These are phyloP conservation scores for Lachnellula cervina DNA, from an alignment of 2,329 filamentous ascomycete genomes.

Conservation along the genomic window DNA sequence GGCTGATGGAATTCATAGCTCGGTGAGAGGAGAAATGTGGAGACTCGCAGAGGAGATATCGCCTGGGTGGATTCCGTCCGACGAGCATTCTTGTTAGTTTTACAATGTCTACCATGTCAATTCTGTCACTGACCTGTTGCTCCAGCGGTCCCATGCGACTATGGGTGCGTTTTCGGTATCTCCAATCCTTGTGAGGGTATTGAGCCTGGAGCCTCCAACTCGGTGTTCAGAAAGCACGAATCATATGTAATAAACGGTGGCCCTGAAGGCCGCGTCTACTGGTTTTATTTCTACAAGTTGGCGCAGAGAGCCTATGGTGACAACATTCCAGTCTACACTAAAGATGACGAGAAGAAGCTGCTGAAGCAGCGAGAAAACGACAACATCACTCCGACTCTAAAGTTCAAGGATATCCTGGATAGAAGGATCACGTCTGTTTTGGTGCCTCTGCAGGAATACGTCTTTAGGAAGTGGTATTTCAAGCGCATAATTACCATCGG, in stretches of 20 bases:
- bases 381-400: conserved; percentile 5
- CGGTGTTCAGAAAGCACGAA: background rate
- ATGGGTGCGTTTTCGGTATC: background rate
- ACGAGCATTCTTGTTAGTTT: background rate
- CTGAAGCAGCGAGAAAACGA: conserved; percentile 6
- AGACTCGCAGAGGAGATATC: conserved; percentile 14
- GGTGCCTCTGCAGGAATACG: conserved; percentile 14
- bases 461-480: conserved; percentile 37
- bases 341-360: conserved; percentile 12
- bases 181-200: background rate
- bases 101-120: no score
- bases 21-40: conserved; percentile 17
- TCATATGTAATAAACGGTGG: conserved; percentile 2
- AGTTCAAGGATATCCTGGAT: conserved; percentile 15
- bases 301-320: conserved; percentile 10
- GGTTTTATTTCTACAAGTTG: conserved; percentile 12
- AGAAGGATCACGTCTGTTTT: conserved; percentile 5
- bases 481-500: conserved; percentile 32
- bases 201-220: background rate
- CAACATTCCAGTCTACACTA: conserved; percentile 12
- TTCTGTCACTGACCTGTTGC: conserved; percentile 6
- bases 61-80: conserved; percentile 4
- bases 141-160: background rate
- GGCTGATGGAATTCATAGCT: conserved; percentile 26
- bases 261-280: conserved; percentile 5